Base-by-base conservation (phyloP, 495 filamentous ascomycete genomes). In the Lophiotrema nucula region DNA sequence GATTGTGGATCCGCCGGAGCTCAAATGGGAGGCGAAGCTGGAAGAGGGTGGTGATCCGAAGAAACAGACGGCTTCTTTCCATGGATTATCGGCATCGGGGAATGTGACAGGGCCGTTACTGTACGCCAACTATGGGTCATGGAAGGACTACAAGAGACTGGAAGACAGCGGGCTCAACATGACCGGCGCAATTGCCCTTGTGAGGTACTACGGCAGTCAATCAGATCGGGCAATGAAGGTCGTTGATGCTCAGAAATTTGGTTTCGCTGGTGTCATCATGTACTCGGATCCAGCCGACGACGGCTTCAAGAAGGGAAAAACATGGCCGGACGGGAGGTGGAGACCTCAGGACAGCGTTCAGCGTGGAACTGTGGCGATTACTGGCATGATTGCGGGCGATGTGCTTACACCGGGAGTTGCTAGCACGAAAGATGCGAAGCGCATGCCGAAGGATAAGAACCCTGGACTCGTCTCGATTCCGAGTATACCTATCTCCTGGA, bases 31-130 rank as follows among this genome's bases (percentile, higher is more conserved):
- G 61, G 93, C 92, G n/a, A 77, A 78, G 19, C 73, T 97, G 31
- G 92, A 98, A 64, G 93, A 97, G 73, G 74, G 76, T 0, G 80
- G 81, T 47, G 72, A 77, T 4, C 76, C 81, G 56, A 64, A 80
- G 48, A 75, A 78, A 51, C 83, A 89, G 62, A 89, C 88, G 0
- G 75, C 77, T 23, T 82, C 81, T 13, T 99, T 96, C 61, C 93
- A 99, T 69, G 92, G 88, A 0, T 87, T 93, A 68, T 96, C 91
- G 12, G 88, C 85, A 65, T 81, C 88, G 6, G 93, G 92, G 21
- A 89, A 91, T 65, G 91, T 92, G 22, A 87, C 80, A n/a, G 93
- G 95, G 0, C 92, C 87, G n/a, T 70, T 99, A 48, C 81, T 99
- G 1, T 99, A 96, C 67, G 95, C 88, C 21, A 96, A 97, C 67